Base-by-base conservation (phyloP, 148 eudicot genomes). In the Agrostemma githago region DNA sequence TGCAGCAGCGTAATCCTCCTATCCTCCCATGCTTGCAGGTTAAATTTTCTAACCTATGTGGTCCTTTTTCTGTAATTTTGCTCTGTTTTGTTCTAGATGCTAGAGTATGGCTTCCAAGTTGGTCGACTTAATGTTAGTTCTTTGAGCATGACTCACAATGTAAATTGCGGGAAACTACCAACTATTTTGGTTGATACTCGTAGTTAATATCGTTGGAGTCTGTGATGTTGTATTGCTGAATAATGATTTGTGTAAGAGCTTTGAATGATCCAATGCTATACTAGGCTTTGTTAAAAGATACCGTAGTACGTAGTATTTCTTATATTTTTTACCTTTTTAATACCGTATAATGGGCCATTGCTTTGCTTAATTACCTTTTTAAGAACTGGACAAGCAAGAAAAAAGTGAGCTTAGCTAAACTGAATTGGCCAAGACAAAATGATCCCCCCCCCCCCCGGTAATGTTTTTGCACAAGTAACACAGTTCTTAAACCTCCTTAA, bases 11-110 rank as follows among this genome's bases (percentile, higher is more conserved):
- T 37, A 85, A 74, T 69, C 98, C 98, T 68, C 88, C 97, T 56
- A 87, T 95, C 74, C 96, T 95, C 75, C 98, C 98, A 44, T 95
- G 98, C 84, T 86, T 95, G 63, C 98, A 95, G 93, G 98, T 92
- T 63, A 70, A 66, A 0, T 60, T 62, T 37, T 54, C 14, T 56
- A 17, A 63, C 56, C 62, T 44, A 4, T 51, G 14, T 7, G 19
- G 3, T 38, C 26, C 65, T 37, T 38, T 54, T 75, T 59, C 21
- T 3, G 38, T 10, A 44, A 4, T 48, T 3, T 5, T 58, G 21
- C 38, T 4, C 68, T 57, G 42, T 26, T 39, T 48, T 19, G 41
- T 40, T 21, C 5, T 20, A n/a, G 5, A 6, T 61, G 62, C 57
- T 68, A 43, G 43, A 46, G 11, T 56, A 44, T 75, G 38, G 38